phyloP scores from a whole-genome alignment of 2,329 filamentous ascomycete species.

The Trichoderma sp. region DNA sequence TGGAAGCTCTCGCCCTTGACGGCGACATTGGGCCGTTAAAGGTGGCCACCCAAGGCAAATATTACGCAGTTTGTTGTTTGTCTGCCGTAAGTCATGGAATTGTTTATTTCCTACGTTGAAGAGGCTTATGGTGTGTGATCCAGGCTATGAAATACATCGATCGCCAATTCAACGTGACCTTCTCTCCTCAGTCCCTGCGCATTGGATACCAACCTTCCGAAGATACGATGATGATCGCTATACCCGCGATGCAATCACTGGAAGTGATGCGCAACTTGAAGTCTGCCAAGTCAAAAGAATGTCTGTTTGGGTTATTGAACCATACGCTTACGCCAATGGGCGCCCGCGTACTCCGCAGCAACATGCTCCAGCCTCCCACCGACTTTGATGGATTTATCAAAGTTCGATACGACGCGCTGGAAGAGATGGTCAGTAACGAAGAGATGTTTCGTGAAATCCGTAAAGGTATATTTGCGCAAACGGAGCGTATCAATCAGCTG shows the following conservation, averaged over 20 bases:
- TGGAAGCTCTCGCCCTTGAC: constrained; percentile 76
- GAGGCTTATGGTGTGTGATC: constrained; percentile 10
- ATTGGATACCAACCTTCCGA: constrained; percentile 87
- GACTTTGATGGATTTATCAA: constrained; percentile 65
- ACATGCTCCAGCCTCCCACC: constrained; percentile 86
- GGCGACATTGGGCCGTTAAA: constrained; percentile 83
- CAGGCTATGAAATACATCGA: constrained; percentile 84
- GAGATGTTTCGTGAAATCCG: constrained; percentile 81
- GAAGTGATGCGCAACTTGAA: constrained; percentile 90
- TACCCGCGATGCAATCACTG: constrained; percentile 81
- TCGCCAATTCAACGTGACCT: constrained; percentile 66
- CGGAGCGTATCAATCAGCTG: background rate
- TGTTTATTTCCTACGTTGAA: background rate
- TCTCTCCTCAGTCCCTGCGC: constrained; percentile 78
- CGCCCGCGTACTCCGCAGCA: constrained; percentile 77
- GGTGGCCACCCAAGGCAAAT: constrained; percentile 78
- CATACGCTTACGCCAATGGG: constrained; percentile 89
- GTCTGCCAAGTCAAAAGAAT: constrained; percentile 76
- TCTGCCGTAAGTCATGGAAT: constrained; percentile 66
- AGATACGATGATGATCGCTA: constrained; percentile 93
- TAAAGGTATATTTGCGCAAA: constrained; percentile 54
- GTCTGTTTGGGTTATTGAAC: constrained; percentile 83
- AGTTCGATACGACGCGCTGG: constrained; percentile 78
- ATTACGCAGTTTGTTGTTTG: constrained; percentile 82
- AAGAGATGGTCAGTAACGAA: constrained; percentile 80